Evolutionary conservation across 768 basidiomycete genomes (phyloP).

Genomic region (Trametes cinnabarina): DNA sequence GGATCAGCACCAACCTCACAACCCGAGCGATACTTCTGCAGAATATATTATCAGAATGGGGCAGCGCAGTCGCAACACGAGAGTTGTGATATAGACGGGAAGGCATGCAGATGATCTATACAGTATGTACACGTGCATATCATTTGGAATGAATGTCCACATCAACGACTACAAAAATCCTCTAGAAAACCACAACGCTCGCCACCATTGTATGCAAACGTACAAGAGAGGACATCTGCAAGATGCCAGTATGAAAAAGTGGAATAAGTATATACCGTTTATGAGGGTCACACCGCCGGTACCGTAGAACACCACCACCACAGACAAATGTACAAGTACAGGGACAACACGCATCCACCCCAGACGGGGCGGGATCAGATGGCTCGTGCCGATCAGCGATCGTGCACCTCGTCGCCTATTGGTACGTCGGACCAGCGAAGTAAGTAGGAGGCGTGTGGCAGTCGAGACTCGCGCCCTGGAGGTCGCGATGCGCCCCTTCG

Average conservation of each 20-base stretch:
- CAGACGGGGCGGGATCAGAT: not conserved
- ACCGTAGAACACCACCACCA: not conserved
- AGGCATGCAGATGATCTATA: constrained; percentile 1
- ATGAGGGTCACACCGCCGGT: not conserved
- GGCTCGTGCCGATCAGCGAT: not conserved
- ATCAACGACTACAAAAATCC: not conserved
- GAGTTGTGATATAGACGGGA: not conserved
- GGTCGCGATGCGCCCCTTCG: not conserved
- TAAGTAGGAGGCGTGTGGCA: constrained; percentile 4
- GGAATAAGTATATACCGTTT: constrained; percentile 3
- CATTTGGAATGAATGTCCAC: not conserved
- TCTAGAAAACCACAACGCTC: not conserved
- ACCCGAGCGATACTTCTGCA: not conserved
- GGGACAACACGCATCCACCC: not conserved
- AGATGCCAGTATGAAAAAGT: not conserved
- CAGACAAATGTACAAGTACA: constrained; percentile 7
- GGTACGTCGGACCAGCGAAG: constrained; percentile 11
- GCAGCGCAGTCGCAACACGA: not conserved
- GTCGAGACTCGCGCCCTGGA: not conserved
- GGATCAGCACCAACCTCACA: not conserved
- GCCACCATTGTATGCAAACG: not conserved
- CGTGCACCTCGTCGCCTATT: not conserved
- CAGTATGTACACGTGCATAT: constrained; percentile 1
- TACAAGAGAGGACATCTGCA: not conserved
- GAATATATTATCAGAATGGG: not conserved